These are phyloP conservation scores for Przewalskia tangutica DNA, from an alignment of 257 asterid species.

Conservation along the genomic window DNA sequence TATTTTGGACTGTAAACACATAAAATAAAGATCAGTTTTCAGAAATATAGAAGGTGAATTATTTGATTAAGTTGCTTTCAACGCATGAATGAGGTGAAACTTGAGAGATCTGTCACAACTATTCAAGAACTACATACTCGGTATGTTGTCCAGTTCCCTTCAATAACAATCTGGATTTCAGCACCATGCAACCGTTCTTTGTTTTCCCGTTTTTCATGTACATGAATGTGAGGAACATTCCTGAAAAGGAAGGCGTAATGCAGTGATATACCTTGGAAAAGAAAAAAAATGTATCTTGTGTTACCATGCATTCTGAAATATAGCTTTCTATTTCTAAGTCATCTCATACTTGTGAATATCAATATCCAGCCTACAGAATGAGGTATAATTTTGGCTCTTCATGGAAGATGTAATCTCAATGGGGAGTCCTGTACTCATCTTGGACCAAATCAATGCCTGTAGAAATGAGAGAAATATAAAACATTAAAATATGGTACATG, in stretches of 20 bases:
- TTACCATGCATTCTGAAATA: background rate
- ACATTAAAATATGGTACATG: background rate
- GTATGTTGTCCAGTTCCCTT: constrained; percentile 88
- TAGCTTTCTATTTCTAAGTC: constrained; percentile 4
- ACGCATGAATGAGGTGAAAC: background rate
- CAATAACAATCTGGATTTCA: constrained; percentile 83
- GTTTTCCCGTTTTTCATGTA: constrained; percentile 60
- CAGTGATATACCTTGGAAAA: background rate
- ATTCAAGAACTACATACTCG: constrained; percentile 45
- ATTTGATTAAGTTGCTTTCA: background rate
- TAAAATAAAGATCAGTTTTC: constrained; percentile 5
- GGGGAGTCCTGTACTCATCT: constrained; percentile 95
- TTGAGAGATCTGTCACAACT: background rate
- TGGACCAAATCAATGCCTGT: constrained; percentile 95
- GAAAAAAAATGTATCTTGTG: background rate
- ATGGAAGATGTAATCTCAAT: constrained; percentile 77
- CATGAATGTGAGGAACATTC: constrained; percentile 82
- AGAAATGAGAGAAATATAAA: constrained; percentile 7
- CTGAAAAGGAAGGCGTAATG: constrained; percentile 17
- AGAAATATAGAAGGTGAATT: background rate
- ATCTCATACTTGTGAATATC: constrained; percentile 57
- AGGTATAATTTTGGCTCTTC: constrained; percentile 57
- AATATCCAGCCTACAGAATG: constrained; percentile 87
- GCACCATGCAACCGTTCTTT: constrained; percentile 83
- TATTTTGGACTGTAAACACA: constrained; percentile 66